A percentile compares a stretch with the other conserved stretches of the same genome.
Evolutionary conservation across 371 early-diverging fungal genomes (phyloP).

Genomic region (Haplosporangium sp.): DNA sequence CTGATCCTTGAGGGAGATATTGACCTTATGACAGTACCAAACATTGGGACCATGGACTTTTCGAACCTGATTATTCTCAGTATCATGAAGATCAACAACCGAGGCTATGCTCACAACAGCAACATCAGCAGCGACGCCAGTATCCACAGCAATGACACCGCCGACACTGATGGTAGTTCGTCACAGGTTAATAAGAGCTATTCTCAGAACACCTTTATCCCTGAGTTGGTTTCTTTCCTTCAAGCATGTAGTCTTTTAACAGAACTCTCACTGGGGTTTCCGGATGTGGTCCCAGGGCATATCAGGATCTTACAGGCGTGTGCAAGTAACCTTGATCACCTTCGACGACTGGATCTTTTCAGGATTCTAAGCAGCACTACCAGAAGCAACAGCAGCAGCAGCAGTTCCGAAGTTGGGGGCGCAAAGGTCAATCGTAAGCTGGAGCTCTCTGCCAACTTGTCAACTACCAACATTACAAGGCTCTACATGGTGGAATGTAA

Average conservation of each 20-base stretch:
- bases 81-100: conserved; percentile 38
- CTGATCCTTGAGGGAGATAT: conserved; percentile 42
- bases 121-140: not conserved
- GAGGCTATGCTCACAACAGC: conserved; percentile 1
- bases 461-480: conserved; percentile 18
- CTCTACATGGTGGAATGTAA: conserved; percentile 39
- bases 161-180: not conserved
- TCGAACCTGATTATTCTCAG: conserved; percentile 40
- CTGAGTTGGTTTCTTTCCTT: conserved; percentile 28
- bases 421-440: conserved; percentile 25
- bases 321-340: conserved; percentile 2
- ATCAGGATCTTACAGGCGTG: conserved; percentile 46
- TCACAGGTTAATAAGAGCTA: not conserved
- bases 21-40: conserved; percentile 34
- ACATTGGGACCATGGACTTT: conserved; percentile 43
- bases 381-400: not conserved
- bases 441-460: conserved; percentile 36
- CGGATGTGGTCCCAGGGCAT: conserved; percentile 40
- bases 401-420: not conserved
- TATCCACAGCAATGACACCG: conserved; percentile 9
- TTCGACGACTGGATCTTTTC: conserved; percentile 36
- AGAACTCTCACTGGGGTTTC: conserved; percentile 36
- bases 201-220: conserved; percentile 30
- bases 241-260: conserved; percentile 22
- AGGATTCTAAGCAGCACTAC: conserved; percentile 7